Percentiles rank a stretch among this genome's conserved stretches.
Conservation (phyloP, 1,284 basidiomycete species). For the Irpex sp. region DNA sequence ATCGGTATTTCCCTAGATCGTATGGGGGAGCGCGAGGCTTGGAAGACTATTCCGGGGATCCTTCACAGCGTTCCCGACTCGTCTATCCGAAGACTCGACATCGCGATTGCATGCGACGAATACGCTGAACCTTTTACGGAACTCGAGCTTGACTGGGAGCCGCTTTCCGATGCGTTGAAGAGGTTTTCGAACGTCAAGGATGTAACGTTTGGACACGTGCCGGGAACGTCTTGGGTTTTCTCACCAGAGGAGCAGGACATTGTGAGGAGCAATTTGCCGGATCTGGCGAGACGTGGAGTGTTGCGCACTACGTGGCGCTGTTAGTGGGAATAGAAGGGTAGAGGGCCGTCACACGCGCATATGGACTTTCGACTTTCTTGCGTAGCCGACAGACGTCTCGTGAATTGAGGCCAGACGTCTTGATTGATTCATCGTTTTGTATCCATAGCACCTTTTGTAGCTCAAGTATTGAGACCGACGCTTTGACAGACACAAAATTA, state of each 20-base stretch:
- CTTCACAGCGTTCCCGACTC: neutral
- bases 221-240: neutral
- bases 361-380: neutral
- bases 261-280: neutral
- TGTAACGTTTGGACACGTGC: neutral
- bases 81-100: neutral
- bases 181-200: neutral
- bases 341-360: neutral
- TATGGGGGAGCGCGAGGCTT: neutral
- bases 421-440: neutral
- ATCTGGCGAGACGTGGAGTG: neutral
- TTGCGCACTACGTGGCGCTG: neutral
- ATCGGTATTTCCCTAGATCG: neutral
- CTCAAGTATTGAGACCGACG: neutral
- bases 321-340: neutral
- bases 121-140: neutral
- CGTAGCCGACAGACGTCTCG: neutral
- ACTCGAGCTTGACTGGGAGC: neutral
- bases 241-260: neutral
- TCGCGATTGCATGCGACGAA: neutral
- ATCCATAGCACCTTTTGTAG: neutral
- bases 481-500: no score
- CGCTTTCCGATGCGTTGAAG: neutral
- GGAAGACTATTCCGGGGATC: neutral
- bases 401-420: constrained; percentile 1